Base-by-base conservation (phyloP, 495 filamentous ascomycete genomes). In the Penicillium chermesinum region DNA sequence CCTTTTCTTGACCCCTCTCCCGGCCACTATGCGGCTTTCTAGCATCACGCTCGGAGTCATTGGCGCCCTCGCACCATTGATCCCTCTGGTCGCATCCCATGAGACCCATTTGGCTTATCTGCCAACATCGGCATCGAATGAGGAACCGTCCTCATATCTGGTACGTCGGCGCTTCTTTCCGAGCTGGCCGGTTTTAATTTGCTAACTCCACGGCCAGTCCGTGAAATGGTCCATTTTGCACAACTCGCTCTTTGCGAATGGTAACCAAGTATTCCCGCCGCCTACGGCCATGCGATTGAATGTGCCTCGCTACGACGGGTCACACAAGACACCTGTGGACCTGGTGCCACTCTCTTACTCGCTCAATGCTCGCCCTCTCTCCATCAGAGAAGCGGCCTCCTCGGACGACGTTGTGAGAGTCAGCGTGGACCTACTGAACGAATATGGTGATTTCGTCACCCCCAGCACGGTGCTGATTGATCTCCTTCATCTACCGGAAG, bases 201-300 rank as follows among this genome's bases (percentile, higher is more conserved):
- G n/a, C 33, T 20, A 27, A 35, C n/a, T 36, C 7, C 19, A 17
- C 10, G 1, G 19, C n/a, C 21, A 71, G 70, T 58, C 70, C 12
- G 43, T 77, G 7, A 65, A 63, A 30, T 67, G 75, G 57, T 54
- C 65, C 39, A 63, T 67, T 5, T 39, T 67, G 16, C 58, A 72
- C 51, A 67, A 66, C 44, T 54, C 45, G 13, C 63, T 79, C 7
- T 64, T 54, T 18, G 65, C 75, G 48, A 79, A 79, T 49, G 50
- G 64, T 14, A 53, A 70, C 14, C 50, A 55, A 15, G 59, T 79
- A 52, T 77, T 75, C 54, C 75, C 74, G 0, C 55, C 70, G 0
- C 38, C 61, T 7, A 41, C 50, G 19, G 55, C 62, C 9, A 67
- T 70, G 62, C 57, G 64, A 37, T 53, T 72, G 21, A 48, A 58